Evolutionary conservation across 164 flowering plant genomes (phyloP), one percentile per base, ranked within the genome.

Genomic region (Stephania yunnanensis): DNA sequence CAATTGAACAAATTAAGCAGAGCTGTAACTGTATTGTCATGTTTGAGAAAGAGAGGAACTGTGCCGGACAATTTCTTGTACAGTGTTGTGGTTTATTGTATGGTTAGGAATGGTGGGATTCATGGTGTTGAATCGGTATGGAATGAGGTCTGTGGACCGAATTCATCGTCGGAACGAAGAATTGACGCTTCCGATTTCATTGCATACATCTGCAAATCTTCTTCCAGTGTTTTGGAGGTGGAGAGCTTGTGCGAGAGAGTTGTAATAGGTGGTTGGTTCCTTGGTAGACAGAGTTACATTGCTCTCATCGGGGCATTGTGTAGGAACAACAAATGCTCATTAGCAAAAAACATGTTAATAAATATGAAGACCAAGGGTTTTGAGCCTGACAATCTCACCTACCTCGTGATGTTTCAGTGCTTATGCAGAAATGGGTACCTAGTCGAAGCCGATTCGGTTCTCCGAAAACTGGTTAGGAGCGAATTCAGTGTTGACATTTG

Each of bases 221-320:
- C 76, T 42, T 82, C 85, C 10, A 76, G 73, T 25, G 71, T 50
- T 44, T 36, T 6, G 68, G 85, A 78, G 74, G 76, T 77, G 71
- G 75, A 74, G 76, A 58, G 67, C 30, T 72, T 82, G 20, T 74
- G 74, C 58, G 69, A 76, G 70, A 78, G 83, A 77, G 76, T 82
- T 64, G 65, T 86, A 66, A 76, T 50, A 77, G 85, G 75, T 70
- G 78, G 79, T 72, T 74, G 81, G 58, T 80, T 63, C 46, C 72
- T 85, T 20, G 65, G 42, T 74, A 48, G 29, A 20, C 83, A 78
- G 68, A 80, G 84, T 65, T 85, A 84, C 46, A 30, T 73, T 36
- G 84, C 84, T 20, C 72, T 86, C 65, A 76, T 84, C 65, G 88
- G 84, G 72, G 86, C 82, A 68, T 73, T 86, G 31, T 86, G 86